These are phyloP conservation scores for Thermoascus crustaceus DNA, from an alignment of 2,329 filamentous ascomycete species.

Conservation along the genomic window DNA sequence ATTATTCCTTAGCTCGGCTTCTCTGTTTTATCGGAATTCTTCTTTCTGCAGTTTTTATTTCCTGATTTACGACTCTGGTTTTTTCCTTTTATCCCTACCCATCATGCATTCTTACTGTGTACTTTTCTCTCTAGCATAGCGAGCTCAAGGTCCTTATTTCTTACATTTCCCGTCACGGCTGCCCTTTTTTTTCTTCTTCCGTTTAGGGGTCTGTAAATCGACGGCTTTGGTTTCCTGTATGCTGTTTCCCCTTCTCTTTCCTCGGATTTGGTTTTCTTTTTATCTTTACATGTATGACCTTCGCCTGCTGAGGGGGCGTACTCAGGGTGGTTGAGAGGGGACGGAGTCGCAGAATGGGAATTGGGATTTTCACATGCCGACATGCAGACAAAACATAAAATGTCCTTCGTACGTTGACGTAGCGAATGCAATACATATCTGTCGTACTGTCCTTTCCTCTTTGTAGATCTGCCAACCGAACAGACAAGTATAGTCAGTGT, in stretches of 20 bases:
- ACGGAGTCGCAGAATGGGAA: no score
- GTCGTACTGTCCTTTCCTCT: no score
- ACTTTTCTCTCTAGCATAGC: constrained; percentile 29
- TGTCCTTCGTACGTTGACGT: no score
- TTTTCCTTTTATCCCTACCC: constrained; percentile 14
- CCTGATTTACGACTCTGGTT: constrained; percentile 15
- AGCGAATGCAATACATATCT: no score
- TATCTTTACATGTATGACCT: not conserved
- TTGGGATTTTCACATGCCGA: no score
- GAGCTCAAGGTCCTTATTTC: constrained; percentile 23
- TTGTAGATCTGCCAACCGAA: no score
- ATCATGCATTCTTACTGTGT: constrained; percentile 19
- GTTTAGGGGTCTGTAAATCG: constrained; percentile 2
- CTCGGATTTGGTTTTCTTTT: constrained; percentile 2
- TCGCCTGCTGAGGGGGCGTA: no score
- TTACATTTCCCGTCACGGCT: constrained; percentile 13
- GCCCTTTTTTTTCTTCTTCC: constrained; percentile 3
- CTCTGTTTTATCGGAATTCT: constrained; percentile 11
- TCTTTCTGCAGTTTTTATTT: constrained; percentile 15
- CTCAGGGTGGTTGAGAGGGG: no score
- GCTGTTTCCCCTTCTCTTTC: not conserved
- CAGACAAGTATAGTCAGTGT: no score
- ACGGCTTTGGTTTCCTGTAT: constrained; percentile 4
- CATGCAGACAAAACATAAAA: no score
- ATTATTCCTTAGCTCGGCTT: constrained; percentile 21